Evolutionary conservation across 495 filamentous ascomycete species (phyloP), one percentile per base, ranked within the genome.

Genomic region (Lasiosphaeriaceae sp.): DNA sequence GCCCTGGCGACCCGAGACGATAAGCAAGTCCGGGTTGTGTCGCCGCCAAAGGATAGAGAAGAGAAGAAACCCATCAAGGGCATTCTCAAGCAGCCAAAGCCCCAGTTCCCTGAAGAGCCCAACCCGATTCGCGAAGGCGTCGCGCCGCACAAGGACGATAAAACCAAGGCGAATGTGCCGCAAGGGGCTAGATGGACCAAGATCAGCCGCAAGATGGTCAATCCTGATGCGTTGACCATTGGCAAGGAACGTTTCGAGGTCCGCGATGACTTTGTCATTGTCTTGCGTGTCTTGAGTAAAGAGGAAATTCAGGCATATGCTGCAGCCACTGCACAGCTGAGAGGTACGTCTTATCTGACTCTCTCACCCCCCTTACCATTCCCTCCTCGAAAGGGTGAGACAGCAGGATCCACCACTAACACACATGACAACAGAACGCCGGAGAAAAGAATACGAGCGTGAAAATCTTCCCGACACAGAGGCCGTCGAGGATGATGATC

Each of bases 111-210:
- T 0, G 90, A 94, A 61, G 83, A 95, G 29, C 79, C 82, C 0
- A 83, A 86, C 50, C 84, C 87, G 1, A 81, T 92, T n/a, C 77
- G 90, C 23, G 90, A 95, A 65, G 90, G 90, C n/a, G 90, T 94
- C 14, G 89, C 90, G 3, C 90, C 90, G 16, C 80, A 92, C 65
- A 94, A 93, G 70, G 89, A 92, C 51, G 85, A 88, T 48, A 90
- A 90, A 71, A 87, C 85, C 58, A 80, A 78, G 62, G 73, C 74
- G 46, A 83, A 85, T 21, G 89, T 93, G 52, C 90, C 90, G 6
- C 75, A 84, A 0, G 86, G 85, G 34, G 90, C 90, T 3, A 80
- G 89, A 45, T 96, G 90, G 90, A 96, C 90, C 39, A 96, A 92
- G 77, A 89, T 96, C 65, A 87, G 86, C 69, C 82, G 90, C 24